A percentile compares a stretch with the other conserved stretches of the same genome.
Evolutionary conservation across 345 rosid species (phyloP).

Genomic region (Diplotaxis tenuifolia): DNA sequence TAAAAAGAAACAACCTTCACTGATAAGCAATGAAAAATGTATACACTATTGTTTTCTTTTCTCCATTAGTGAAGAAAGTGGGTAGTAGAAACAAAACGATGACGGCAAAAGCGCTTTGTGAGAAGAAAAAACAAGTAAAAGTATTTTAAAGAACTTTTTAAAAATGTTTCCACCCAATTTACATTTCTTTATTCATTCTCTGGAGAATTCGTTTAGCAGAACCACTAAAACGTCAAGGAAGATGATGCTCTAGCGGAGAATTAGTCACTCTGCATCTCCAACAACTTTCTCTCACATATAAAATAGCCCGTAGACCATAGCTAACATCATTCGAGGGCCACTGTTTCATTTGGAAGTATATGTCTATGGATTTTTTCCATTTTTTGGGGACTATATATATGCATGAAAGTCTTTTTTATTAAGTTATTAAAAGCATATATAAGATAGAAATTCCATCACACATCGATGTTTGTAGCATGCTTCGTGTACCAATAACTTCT

Average conservation of each 20-base stretch:
- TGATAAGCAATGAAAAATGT: background rate
- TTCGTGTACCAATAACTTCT: background rate
- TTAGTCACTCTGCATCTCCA: background rate
- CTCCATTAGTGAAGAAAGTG: background rate
- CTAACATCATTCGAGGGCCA: background rate
- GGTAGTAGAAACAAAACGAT: background rate
- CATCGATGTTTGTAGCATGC: background rate
- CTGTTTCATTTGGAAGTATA: no score
- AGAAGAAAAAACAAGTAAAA: no score
- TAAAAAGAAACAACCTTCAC: background rate
- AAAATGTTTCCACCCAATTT: no score
- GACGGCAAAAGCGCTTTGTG: no score
- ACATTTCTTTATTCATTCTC: no score
- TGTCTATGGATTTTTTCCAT: no score
- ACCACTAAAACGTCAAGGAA: constrained; percentile 11
- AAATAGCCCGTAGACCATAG: background rate
- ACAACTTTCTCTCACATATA: background rate
- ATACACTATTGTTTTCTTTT: background rate
- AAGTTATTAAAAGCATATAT: background rate
- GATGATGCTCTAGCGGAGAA: constrained; percentile 18
- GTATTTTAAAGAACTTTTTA: no score
- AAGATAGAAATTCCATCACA: background rate
- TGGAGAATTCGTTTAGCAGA: no score
- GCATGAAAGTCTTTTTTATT: background rate
- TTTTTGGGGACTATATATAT: no score